Base-by-base conservation (phyloP, 176 grass and related monocot species). In the Hsuehochloa calcarea region DNA sequence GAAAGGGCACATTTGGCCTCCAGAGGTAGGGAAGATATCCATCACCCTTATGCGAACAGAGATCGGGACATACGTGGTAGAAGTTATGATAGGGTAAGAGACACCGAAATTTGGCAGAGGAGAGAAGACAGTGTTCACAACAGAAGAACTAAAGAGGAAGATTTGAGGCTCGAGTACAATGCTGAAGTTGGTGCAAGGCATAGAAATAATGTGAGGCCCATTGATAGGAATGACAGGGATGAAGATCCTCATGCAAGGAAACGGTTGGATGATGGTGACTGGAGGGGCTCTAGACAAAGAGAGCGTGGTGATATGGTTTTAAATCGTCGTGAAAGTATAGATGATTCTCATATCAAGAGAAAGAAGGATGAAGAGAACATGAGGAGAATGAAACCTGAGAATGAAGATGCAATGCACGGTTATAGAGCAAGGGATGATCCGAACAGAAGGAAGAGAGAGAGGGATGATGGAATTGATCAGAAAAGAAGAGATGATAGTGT, bases 71-170 rank as follows among this genome's bases (percentile, higher is more conserved):
- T 80, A 43, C 91, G 79, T 39, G 75, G 93, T 45, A 96, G 92
- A 90, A 96, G 92, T 89, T 91, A 86, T 82, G 97, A 99, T 91
- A 94, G 80, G 82, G 81, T 68, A 67, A 94, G 71, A 82, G 93
- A 94, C 8, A 54, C 75, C 47, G 87, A 94, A 67, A 70, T 84
- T 80, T 86, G 77, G 81, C 87, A 80, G 45, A 92, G 91, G 79
- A 96, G 93, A 94, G 97, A 96, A 59, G 91, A 91, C 63, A 78
- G 20, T 82, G 35, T 87, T 89, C 92, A 93, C 87, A 81, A 76
- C 54, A 93, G 91, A 91, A 89, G 90, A 77, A 69, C 72, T 71
- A 95, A 91, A 87, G 97, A 90, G 66, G 93, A 96, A 87, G 93
- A 94, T 56, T 79, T 91, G 52, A 92, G 91, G 76, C 47, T 74